phyloP scores from a whole-genome alignment of 2,329 filamentous ascomycete species.

The Cadophora luteo-olivacea region DNA sequence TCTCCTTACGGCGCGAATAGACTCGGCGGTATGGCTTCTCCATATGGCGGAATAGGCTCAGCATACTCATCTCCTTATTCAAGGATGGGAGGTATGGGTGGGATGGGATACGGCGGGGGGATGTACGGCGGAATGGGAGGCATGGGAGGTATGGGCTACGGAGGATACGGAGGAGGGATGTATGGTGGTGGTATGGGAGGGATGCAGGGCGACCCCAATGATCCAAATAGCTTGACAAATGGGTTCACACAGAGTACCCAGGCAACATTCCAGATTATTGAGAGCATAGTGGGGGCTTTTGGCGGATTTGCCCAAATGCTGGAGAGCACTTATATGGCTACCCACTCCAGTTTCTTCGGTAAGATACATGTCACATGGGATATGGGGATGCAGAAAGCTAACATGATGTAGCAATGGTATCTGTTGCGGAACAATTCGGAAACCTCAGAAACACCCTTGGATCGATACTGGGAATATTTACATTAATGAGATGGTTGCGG shows the following conservation, averaged over 20 bases:
- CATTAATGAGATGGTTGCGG: constrained; percentile 91
- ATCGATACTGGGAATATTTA: constrained; percentile 93
- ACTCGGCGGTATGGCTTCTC: constrained; percentile 54
- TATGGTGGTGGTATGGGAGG: constrained; percentile 52
- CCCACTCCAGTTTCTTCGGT: constrained; percentile 98
- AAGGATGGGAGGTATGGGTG: constrained; percentile 46
- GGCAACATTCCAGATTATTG: constrained; percentile 97
- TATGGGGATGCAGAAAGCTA: constrained; percentile 27
- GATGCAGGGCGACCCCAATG: constrained; percentile 73
- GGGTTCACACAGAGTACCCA: constrained; percentile 94
- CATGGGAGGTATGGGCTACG: constrained; percentile 46
- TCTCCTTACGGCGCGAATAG: constrained; percentile 66
- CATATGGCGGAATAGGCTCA: constrained; percentile 46
- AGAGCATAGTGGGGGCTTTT: constrained; percentile 95
- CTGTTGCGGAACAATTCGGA: constrained; percentile 95
- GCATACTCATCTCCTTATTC: constrained; percentile 61
- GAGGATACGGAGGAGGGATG: constrained; percentile 46
- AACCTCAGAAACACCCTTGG: constrained; percentile 93
- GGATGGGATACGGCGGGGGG: constrained; percentile 43
- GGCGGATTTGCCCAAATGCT: constrained; percentile 99
- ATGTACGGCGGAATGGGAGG: constrained; percentile 46
- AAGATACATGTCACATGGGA: constrained; percentile 47
- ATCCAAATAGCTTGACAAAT: constrained; percentile 93
- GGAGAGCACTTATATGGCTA: constrained; percentile 99
- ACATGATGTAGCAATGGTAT: constrained; percentile 80